Percentiles rank a stretch among this genome's conserved stretches.
These are phyloP conservation scores for Chaetoscypha palmicola DNA, from an alignment of 2,329 filamentous ascomycete species.

Conservation along the genomic window DNA sequence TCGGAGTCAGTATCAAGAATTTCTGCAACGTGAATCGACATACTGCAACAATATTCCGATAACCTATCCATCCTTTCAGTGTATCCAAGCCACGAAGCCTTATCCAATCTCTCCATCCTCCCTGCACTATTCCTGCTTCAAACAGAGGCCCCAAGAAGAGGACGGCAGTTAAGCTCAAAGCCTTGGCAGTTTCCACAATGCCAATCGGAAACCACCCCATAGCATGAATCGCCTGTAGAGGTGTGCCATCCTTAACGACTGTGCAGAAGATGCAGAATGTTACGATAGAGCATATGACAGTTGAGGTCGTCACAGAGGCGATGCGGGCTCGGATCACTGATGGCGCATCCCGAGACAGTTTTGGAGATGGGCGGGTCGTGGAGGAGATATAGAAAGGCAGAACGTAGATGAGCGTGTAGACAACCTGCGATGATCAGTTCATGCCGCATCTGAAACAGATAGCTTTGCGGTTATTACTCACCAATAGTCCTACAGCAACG, in stretches of 20 bases:
- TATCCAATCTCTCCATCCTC: conserved; percentile 60
- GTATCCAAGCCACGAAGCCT: conserved; percentile 48
- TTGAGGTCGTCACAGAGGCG: conserved; percentile 70
- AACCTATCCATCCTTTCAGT: conserved; percentile 69
- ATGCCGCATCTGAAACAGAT: neutral
- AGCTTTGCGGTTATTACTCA: conserved; percentile 9
- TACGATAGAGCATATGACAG: conserved; percentile 56
- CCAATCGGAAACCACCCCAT: conserved; percentile 79
- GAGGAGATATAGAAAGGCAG: conserved; percentile 81
- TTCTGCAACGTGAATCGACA: conserved; percentile 31
- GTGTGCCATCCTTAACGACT: conserved; percentile 39
- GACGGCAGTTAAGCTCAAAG: conserved; percentile 64
- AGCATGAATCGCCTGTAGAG: conserved; percentile 53
- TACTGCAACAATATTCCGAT: conserved; percentile 82
- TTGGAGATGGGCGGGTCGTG: conserved; percentile 70
- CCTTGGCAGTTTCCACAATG: conserved; percentile 53
- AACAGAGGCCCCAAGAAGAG: conserved; percentile 83
- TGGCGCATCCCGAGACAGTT: conserved; percentile 77
- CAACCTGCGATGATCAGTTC: conserved; percentile 41
- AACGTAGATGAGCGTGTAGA: conserved; percentile 86
- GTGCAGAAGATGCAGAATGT: conserved; percentile 61
- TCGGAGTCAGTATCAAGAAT: conserved; percentile 3
- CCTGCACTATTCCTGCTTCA: conserved; percentile 68
- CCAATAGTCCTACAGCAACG: conserved; percentile 23
- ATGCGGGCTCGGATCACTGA: conserved; percentile 84